These are phyloP conservation scores for Backusella mclennaniae DNA, from an alignment of 192 early-diverging fungal genomes.

Conservation along the genomic window DNA sequence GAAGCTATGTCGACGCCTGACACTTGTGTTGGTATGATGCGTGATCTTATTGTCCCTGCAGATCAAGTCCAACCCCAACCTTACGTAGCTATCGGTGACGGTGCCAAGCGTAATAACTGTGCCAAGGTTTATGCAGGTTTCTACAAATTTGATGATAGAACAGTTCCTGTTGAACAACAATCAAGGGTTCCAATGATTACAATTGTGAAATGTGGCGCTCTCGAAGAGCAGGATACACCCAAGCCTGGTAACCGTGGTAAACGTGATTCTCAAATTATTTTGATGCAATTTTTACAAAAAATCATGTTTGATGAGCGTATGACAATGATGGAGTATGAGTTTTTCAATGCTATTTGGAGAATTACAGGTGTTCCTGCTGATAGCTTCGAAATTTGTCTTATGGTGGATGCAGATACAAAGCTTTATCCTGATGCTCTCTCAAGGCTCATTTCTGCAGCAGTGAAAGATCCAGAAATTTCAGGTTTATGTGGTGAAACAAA, in stretches of 20 bases:
- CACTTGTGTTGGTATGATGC: constrained; percentile 76
- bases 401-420: constrained; percentile 86
- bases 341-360: constrained; percentile 70
- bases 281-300: constrained; percentile 86
- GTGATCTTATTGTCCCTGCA: constrained; percentile 44
- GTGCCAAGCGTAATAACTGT: constrained; percentile 75
- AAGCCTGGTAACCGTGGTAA: constrained; percentile 82
- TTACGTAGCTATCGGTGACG: constrained; percentile 76
- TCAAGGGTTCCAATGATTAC: constrained; percentile 66
- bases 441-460: constrained; percentile 79
- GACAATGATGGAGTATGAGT: constrained; percentile 68
- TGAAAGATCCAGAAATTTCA: constrained; percentile 82
- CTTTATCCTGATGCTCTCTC: constrained; percentile 73
- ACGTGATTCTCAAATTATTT: constrained; percentile 85
- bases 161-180: constrained; percentile 44
- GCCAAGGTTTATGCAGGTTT: constrained; percentile 76
- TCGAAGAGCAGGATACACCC: constrained; percentile 40
- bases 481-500: constrained; percentile 96
- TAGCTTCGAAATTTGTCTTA: constrained; percentile 69
- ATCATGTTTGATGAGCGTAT: constrained; percentile 75
- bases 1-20: constrained; percentile 75
- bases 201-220: constrained; percentile 67
- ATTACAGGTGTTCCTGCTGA: constrained; percentile 78
- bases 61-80: constrained; percentile 57
- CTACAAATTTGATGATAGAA: constrained; percentile 60